Conservation (phyloP, 2,329 filamentous ascomycete genomes). For the Clonostachys byssicola region DNA sequence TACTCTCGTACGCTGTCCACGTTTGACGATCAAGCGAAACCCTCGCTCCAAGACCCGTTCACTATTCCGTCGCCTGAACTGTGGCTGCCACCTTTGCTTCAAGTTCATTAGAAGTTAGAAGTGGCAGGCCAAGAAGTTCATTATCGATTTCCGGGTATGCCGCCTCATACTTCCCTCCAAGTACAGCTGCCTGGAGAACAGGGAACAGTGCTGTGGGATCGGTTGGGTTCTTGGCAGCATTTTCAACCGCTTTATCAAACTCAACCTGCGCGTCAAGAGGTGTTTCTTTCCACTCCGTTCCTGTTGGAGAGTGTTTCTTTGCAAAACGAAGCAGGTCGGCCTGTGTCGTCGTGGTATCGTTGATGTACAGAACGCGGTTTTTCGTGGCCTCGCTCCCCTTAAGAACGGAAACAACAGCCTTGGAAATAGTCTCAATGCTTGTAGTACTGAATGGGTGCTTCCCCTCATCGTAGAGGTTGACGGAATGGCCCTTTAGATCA, state of each 20-base stretch:
- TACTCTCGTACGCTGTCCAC: too few species aligned
- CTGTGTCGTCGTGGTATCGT: slow-evolving; percentile 32
- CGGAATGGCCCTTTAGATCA: slow-evolving; percentile 25
- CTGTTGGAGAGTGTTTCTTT: slow-evolving; percentile 33
- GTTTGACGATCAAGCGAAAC: too few species aligned
- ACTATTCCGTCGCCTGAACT: too few species aligned
- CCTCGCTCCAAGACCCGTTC: too few species aligned
- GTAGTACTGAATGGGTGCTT: slow-evolving; percentile 34
- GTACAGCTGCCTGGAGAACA: slow-evolving; percentile 12
- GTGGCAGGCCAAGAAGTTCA: slow-evolving; percentile 27
- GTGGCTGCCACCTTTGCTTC: slow-evolving; percentile 11
- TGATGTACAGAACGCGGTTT: slow-evolving; percentile 35
- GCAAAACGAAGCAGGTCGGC: slow-evolving; percentile 28
- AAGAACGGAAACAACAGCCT: slow-evolving; percentile 37
- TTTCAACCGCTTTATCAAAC: not conserved
- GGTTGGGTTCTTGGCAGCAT: too few species aligned
- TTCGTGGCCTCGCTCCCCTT: slow-evolving; percentile 37
- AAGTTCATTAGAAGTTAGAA: slow-evolving; percentile 22
- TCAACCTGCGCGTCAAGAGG: slow-evolving; percentile 4
- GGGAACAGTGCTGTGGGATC: slow-evolving; percentile 3
- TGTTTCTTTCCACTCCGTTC: slow-evolving; percentile 33
- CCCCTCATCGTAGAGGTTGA: slow-evolving; percentile 39
- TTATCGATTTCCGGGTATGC: slow-evolving; percentile 17
- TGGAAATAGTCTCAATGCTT: slow-evolving; percentile 32
- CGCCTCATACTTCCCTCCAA: slow-evolving; percentile 15